Conservation (phyloP, 176 grass and related monocot genomes). For the Raddia distichophylla region DNA sequence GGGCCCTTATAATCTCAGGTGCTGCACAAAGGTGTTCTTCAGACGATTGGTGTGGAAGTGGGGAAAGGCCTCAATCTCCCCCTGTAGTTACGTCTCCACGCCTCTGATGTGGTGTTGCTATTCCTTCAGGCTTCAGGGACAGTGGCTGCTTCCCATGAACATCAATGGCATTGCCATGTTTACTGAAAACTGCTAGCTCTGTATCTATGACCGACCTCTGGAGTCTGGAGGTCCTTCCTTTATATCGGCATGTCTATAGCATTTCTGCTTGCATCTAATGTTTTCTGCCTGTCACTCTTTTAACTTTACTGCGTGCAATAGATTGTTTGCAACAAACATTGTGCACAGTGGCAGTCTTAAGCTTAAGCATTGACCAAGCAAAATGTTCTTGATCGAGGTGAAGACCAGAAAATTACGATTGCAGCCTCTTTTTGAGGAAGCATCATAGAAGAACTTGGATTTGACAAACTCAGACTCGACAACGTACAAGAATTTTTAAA, state of each 20-base stretch:
- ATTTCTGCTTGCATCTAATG: not conserved
- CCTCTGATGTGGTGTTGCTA: not conserved
- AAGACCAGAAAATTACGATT: not conserved
- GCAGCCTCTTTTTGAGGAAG: not conserved
- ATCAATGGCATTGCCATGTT: too few relatives aligned
- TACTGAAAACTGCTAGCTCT: too few relatives aligned
- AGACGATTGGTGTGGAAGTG: conserved; percentile 75
- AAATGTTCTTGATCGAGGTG: not conserved
- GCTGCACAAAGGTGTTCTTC: conserved; percentile 70
- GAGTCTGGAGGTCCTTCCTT: too few relatives aligned
- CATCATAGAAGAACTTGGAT: not conserved
- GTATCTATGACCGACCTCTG: too few relatives aligned
- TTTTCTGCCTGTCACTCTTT: too few relatives aligned
- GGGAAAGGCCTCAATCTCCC: conserved; percentile 87
- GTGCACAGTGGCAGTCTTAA: too few relatives aligned
- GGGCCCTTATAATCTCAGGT: conserved; percentile 46
- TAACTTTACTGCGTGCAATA: not conserved
- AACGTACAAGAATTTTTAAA: not conserved
- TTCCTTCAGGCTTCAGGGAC: not conserved
- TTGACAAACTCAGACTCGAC: not conserved
- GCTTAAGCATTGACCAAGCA: not conserved
- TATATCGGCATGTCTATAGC: too few relatives aligned
- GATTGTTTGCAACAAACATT: not conserved
- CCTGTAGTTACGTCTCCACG: conserved; percentile 24
- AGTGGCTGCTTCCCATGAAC: not conserved